Evolutionary conservation across 2,329 filamentous ascomycete genomes (phyloP).

Genomic region (Colletotrichum sublineola): DNA sequence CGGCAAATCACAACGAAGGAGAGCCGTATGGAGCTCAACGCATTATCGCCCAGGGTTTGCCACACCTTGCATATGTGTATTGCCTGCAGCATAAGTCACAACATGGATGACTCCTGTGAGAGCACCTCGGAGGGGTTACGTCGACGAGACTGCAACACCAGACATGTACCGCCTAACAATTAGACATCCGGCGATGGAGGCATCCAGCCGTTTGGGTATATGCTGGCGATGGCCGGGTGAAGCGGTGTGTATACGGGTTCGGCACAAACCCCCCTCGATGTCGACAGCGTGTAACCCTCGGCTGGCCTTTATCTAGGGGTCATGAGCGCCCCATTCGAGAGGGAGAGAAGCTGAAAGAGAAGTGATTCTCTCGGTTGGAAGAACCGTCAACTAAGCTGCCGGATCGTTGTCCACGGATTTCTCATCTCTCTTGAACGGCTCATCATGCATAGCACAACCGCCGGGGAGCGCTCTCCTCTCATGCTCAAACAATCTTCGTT

Average conservation of each 20-base stretch:
- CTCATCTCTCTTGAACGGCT: constrained; percentile 3
- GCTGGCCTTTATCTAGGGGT: constrained; percentile 12
- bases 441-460: constrained; percentile 3
- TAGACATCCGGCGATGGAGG: constrained; percentile 25
- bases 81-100: constrained; percentile 23
- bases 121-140: constrained; percentile 3
- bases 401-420: constrained; percentile 12
- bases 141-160: background rate
- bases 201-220: background rate
- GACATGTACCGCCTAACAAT: constrained; percentile 35
- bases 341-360: background rate
- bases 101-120: constrained; percentile 1
- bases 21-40: background rate
- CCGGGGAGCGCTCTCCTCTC: constrained; percentile 15
- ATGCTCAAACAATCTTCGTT: constrained; percentile 33
- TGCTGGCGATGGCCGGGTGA: constrained; percentile 8
- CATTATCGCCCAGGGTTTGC: constrained; percentile 34
- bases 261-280: background rate
- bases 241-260: background rate
- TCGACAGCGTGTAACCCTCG: background rate
- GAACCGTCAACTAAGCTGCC: constrained; percentile 10
- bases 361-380: background rate
- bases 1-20: background rate
- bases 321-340: background rate
- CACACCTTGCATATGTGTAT: constrained; percentile 15